These are phyloP conservation scores for Penicillium herquei DNA, from an alignment of 495 filamentous ascomycete genomes.

Conservation along the genomic window DNA sequence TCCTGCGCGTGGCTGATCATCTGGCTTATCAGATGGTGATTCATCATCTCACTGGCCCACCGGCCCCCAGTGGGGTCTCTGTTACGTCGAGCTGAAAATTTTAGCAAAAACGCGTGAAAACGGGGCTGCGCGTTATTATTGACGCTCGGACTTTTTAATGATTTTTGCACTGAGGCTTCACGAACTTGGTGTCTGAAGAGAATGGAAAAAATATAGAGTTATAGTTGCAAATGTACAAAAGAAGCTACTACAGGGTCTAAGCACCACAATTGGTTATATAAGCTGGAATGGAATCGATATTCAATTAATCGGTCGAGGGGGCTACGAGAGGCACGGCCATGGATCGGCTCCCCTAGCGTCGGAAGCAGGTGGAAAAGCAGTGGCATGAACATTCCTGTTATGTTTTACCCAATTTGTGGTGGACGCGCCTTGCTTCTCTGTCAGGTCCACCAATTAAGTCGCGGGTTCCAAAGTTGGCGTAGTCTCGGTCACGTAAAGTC, in stretches of 20 bases:
- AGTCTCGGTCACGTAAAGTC: slow-evolving; percentile 2
- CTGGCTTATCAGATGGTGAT: slow-evolving; percentile 31
- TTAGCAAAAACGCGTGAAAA: slow-evolving; percentile 8
- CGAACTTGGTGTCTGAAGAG: not conserved
- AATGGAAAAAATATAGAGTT: not conserved
- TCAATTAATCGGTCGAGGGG: slow-evolving; percentile 11
- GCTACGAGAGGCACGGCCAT: slow-evolving; percentile 21
- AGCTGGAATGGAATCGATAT: not conserved
- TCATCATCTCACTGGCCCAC: slow-evolving; percentile 2
- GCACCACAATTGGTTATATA: not conserved
- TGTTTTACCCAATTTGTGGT: not conserved
- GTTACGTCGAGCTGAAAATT: slow-evolving; percentile 25
- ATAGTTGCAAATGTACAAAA: not conserved
- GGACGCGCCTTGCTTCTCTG: slow-evolving; percentile 22
- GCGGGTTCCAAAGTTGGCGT: too few relatives aligned
- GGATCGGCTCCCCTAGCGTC: slow-evolving; percentile 30
- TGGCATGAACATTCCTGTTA: slow-evolving; percentile 25
- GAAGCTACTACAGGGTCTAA: too few relatives aligned
- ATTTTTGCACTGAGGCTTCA: not conserved
- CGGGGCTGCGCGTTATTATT: slow-evolving; percentile 16
- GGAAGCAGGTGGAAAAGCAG: slow-evolving; percentile 26
- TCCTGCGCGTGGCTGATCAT: slow-evolving; percentile 12
- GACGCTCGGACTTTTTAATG: slow-evolving; percentile 4
- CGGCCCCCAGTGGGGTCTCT: slow-evolving; percentile 11
- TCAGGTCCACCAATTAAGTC: too few relatives aligned